Evolutionary conservation across 1,284 basidiomycete species (phyloP).

Genomic region (Papiliotrema laurentii): DNA sequence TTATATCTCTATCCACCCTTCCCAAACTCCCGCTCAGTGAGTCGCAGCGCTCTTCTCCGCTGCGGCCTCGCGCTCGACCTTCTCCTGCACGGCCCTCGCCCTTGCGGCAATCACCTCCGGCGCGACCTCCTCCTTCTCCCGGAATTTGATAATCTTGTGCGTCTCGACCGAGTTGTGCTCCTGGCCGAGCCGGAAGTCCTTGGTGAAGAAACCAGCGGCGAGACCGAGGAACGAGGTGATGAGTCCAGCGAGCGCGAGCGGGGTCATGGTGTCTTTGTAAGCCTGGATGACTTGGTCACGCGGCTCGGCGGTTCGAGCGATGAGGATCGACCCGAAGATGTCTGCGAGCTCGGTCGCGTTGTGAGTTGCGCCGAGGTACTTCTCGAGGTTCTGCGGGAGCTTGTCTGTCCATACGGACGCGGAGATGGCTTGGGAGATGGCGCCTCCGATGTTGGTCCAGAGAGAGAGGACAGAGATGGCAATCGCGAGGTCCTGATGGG

Average conservation of each 20-base stretch:
- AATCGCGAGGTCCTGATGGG: constrained; percentile 46
- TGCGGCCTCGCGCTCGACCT: constrained; percentile 9
- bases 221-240: constrained; percentile 26
- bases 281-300: constrained; percentile 31
- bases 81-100: constrained; percentile 17
- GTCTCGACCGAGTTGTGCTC: constrained; percentile 33
- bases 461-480: constrained; percentile 45
- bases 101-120: constrained; percentile 16
- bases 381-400: constrained; percentile 21
- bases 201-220: constrained; percentile 23
- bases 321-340: constrained; percentile 31
- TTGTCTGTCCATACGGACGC: constrained; percentile 39
- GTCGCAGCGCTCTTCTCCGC: too few relatives aligned
- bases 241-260: constrained; percentile 26
- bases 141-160: constrained; percentile 26
- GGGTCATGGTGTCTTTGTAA: constrained; percentile 27
- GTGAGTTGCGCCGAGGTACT: constrained; percentile 23
- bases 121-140: constrained; percentile 19
- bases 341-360: constrained; percentile 23
- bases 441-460: constrained; percentile 47
- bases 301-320: constrained; percentile 28
- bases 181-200: constrained; percentile 30
- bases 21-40: too few relatives aligned
- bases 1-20: too few relatives aligned
- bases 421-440: constrained; percentile 40